Percentiles rank a stretch among this genome's conserved stretches.
Conservation (phyloP, 192 early-diverging fungal genomes). For the Ambispora gerdemannii region DNA sequence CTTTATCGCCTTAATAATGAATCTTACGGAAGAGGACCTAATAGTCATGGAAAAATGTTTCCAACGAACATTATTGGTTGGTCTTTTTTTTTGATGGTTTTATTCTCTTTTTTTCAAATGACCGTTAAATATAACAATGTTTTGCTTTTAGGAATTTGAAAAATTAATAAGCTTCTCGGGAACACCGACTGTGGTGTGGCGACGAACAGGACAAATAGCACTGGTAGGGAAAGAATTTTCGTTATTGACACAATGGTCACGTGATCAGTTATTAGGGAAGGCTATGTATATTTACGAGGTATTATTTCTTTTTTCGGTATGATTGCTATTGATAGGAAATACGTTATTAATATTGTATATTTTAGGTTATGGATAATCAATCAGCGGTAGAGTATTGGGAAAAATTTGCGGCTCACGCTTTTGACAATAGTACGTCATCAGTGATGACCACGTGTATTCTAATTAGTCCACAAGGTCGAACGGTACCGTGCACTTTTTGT, state of each 20-base stretch:
- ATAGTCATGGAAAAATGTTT: conserved; percentile 97
- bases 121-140: no score
- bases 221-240: conserved; percentile 96
- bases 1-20: conserved; percentile 91
- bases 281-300: conserved; percentile 82
- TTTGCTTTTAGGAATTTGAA: conserved; percentile 81
- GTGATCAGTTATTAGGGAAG: conserved; percentile 73
- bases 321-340: no score
- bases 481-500: conserved; percentile 89
- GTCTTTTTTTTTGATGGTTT: conserved; percentile 3
- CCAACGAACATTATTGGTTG: conserved; percentile 79
- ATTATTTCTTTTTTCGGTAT: background rate
- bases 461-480: conserved; percentile 62
- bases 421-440: conserved; percentile 87
- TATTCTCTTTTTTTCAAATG: no score
- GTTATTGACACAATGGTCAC: conserved; percentile 87
- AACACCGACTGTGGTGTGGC: conserved; percentile 95
- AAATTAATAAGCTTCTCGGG: conserved; percentile 94
- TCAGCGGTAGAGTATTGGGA: conserved; percentile 96
- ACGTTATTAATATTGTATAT: conserved; percentile 4
- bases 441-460: conserved; percentile 89
- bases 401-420: conserved; percentile 86
- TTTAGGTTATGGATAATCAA: conserved; percentile 86
- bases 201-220: conserved; percentile 93
- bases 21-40: conserved; percentile 90